Percentiles rank a stretch among this genome's conserved stretches.
Conservation (phyloP, 2,329 filamentous ascomycete species). For the Aspergillus vadensis region DNA sequence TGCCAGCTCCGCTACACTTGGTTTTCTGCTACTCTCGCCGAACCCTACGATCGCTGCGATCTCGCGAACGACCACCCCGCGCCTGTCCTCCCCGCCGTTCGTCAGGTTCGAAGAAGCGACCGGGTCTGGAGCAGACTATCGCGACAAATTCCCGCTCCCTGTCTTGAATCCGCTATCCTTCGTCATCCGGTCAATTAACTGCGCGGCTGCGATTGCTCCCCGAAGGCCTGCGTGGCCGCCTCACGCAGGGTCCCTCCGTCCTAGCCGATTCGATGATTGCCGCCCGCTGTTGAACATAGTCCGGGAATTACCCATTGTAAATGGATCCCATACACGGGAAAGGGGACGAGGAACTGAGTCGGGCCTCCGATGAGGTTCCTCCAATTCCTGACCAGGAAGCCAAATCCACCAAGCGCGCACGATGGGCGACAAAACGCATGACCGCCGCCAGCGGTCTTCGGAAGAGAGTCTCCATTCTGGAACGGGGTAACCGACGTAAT, state of each 20-base stretch:
- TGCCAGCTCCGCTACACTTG: background rate
- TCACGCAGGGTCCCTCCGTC: background rate
- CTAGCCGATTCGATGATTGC: constrained; percentile 5
- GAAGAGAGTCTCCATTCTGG: constrained; percentile 7
- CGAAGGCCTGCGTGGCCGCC: constrained; percentile 9
- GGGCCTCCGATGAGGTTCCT: constrained; percentile 2
- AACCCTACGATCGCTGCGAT: background rate
- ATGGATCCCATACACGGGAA: constrained; percentile 2
- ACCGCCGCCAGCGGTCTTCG: constrained; percentile 3
- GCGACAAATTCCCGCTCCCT: background rate
- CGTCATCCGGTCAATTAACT: background rate
- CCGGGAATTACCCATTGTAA: background rate
- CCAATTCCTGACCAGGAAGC: background rate
- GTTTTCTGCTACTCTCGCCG: background rate
- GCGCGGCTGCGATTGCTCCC: background rate
- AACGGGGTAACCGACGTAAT: background rate
- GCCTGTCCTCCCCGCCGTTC: background rate
- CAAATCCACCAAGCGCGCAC: constrained; percentile 9
- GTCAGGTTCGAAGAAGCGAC: background rate
- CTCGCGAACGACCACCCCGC: background rate
- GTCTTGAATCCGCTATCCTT: background rate
- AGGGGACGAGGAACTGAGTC: constrained; percentile 5
- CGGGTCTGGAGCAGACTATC: background rate
- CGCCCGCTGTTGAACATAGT: background rate
- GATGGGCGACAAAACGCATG: constrained; percentile 8